Percentiles rank a stretch among this genome's conserved stretches.
These are phyloP conservation scores for Remersonia thermophila DNA, from an alignment of 2,329 filamentous ascomycete species.

Conservation along the genomic window DNA sequence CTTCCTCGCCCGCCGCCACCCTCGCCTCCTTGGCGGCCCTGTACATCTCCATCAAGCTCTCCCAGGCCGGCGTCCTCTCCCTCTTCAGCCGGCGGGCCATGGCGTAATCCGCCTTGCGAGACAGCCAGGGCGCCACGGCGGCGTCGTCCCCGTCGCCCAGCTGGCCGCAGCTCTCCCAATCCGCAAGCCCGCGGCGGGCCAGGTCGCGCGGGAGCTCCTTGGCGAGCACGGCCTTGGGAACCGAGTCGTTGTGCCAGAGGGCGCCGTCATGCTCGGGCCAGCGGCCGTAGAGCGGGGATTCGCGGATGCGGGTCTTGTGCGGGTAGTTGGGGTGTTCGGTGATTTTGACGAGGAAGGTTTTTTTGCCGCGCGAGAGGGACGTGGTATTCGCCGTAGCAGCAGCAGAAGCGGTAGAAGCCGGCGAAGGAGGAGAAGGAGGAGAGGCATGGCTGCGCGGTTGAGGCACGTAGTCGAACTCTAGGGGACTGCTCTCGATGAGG, in stretches of 20 bases:
- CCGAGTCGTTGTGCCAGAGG: conserved; percentile 19
- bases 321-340: conserved; percentile 27
- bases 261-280: conserved; percentile 27
- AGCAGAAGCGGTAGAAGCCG: not conserved
- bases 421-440: not conserved
- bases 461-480: conserved; percentile 31
- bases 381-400: too few relatives aligned
- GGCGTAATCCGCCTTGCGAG: not conserved
- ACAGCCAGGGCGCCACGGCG: not conserved
- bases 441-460: conserved; percentile 1
- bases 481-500: conserved; percentile 34
- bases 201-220: conserved; percentile 28
- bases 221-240: conserved; percentile 26
- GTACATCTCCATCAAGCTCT: conserved; percentile 5
- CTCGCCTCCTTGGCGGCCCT: not conserved
- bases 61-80: not conserved
- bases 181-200: conserved; percentile 27
- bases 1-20: not conserved
- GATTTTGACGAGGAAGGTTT: conserved; percentile 31
- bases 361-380: too few relatives aligned
- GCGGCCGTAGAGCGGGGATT: conserved; percentile 26
- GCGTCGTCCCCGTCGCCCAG: conserved; percentile 2
- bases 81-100: not conserved
- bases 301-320: conserved; percentile 26
- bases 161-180: conserved; percentile 27